phyloP scores from a whole-genome alignment of 1,139 yeast genomes.

The Scheffersomyces illinoinensis region DNA sequence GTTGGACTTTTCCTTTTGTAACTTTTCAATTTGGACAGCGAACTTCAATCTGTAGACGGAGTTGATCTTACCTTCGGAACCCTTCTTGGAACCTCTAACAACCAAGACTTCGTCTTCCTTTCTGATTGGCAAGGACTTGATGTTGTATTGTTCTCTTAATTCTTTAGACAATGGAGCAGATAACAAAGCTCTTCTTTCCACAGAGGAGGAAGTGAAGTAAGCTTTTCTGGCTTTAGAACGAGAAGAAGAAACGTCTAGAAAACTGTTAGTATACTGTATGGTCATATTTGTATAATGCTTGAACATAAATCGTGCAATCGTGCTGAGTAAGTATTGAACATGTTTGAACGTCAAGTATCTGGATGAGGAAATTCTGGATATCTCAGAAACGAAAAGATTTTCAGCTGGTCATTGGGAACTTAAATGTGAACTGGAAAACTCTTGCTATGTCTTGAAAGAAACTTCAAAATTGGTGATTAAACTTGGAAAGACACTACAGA shows the following conservation, averaged over 20 bases:
- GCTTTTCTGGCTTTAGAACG: conserved; percentile 99
- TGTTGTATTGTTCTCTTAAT: conserved; percentile 96
- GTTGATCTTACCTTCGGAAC: conserved; percentile 97
- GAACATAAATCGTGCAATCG: neutral
- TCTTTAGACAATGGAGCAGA: conserved; percentile 99
- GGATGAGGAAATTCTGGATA: neutral
- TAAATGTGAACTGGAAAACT: neutral
- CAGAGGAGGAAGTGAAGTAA: conserved; percentile 97
- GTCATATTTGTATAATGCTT: neutral
- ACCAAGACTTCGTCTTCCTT: conserved; percentile 95
- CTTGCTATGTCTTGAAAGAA: neutral
- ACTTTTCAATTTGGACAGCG: conserved; percentile 95
- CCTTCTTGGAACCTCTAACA: conserved; percentile 99
- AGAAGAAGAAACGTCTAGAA: conserved; percentile 93
- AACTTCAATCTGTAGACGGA: conserved; percentile 99
- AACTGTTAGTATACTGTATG: conserved; percentile 29
- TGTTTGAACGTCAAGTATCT: neutral
- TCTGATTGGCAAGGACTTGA: conserved; percentile 97
- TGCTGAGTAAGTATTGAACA: neutral
- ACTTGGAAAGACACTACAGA: neutral
- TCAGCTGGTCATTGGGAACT: neutral
- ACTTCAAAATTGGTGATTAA: neutral
- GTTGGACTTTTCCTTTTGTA: conserved; percentile 96
- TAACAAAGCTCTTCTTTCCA: conserved; percentile 91
- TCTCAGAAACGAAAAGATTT: too few species aligned